These are phyloP conservation scores for Taphrina populina DNA, from an alignment of 1,139 yeast genomes.

Conservation along the genomic window DNA sequence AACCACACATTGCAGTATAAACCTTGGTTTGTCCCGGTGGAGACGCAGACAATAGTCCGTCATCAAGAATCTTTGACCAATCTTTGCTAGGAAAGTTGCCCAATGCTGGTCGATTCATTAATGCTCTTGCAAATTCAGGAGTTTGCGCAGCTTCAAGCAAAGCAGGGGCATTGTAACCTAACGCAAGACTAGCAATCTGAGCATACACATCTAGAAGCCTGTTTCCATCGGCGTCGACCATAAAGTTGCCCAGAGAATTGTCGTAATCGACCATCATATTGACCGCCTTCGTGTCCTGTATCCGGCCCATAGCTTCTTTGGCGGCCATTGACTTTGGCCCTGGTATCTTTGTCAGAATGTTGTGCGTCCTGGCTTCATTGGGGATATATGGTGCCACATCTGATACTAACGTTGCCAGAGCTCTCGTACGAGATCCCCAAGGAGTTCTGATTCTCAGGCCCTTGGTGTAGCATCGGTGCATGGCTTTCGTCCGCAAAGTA, in stretches of 20 bases:
- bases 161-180: slow-evolving; percentile 77
- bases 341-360: slow-evolving; percentile 57
- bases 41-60: slow-evolving; percentile 60
- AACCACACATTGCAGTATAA: slow-evolving; percentile 79
- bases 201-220: slow-evolving; percentile 66
- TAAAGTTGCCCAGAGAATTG: slow-evolving; percentile 68
- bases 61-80: slow-evolving; percentile 57
- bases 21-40: slow-evolving; percentile 66
- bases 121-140: slow-evolving; percentile 63
- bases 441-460: too few relatives aligned
- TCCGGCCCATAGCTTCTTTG: slow-evolving; percentile 53
- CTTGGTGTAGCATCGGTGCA: too few relatives aligned
- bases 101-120: slow-evolving; percentile 73
- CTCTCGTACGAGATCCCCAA: not conserved
- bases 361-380: slow-evolving; percentile 63
- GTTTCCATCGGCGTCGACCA: slow-evolving; percentile 72
- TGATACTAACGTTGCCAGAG: slow-evolving; percentile 13
- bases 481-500: too few relatives aligned
- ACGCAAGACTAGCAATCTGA: slow-evolving; percentile 73
- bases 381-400: slow-evolving; percentile 48
- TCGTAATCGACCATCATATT: slow-evolving; percentile 69
- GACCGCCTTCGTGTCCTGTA: slow-evolving; percentile 65
- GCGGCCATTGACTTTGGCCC: slow-evolving; percentile 60
- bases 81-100: slow-evolving; percentile 73
- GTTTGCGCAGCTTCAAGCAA: slow-evolving; percentile 62